These are phyloP conservation scores for Hibiscus mutabilis DNA, from an alignment of 345 rosid species.

Conservation along the genomic window DNA sequence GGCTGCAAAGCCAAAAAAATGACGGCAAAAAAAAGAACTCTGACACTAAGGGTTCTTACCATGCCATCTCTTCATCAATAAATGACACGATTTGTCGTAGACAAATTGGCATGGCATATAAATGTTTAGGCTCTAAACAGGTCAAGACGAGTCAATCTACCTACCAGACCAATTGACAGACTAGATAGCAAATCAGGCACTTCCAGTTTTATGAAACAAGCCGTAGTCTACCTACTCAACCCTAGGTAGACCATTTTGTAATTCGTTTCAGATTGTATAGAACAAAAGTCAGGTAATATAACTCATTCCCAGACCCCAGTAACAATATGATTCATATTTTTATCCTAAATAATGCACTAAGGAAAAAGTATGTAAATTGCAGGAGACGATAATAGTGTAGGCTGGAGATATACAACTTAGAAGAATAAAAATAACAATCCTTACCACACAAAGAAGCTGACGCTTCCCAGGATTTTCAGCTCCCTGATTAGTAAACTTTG, in stretches of 20 bases:
- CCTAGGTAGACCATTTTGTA: neutral
- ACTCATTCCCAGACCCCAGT: neutral
- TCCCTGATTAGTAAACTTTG: slow-evolving; percentile 83
- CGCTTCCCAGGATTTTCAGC: slow-evolving; percentile 79
- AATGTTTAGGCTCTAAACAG: neutral
- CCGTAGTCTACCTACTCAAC: neutral
- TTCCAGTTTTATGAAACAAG: neutral
- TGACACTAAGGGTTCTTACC: too few species aligned
- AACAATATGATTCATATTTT: neutral
- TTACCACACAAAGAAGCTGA: slow-evolving; percentile 93
- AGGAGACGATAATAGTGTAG: neutral
- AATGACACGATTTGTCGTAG: too few species aligned
- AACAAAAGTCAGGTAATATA: neutral
- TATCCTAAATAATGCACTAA: neutral
- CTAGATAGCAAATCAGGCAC: neutral
- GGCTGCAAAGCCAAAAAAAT: too few species aligned
- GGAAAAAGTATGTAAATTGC: neutral
- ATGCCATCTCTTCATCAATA: too few species aligned
- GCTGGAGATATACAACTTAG: neutral
- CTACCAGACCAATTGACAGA: neutral
- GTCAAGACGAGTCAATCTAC: neutral
- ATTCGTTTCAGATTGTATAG: neutral
- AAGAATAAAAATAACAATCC: slow-evolving; percentile 14
- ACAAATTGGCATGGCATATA: too few species aligned
- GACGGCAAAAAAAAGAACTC: too few species aligned